Base-by-base conservation (phyloP, 2,329 filamentous ascomycete genomes). In the Teratosphaeria epicoccoides region DNA sequence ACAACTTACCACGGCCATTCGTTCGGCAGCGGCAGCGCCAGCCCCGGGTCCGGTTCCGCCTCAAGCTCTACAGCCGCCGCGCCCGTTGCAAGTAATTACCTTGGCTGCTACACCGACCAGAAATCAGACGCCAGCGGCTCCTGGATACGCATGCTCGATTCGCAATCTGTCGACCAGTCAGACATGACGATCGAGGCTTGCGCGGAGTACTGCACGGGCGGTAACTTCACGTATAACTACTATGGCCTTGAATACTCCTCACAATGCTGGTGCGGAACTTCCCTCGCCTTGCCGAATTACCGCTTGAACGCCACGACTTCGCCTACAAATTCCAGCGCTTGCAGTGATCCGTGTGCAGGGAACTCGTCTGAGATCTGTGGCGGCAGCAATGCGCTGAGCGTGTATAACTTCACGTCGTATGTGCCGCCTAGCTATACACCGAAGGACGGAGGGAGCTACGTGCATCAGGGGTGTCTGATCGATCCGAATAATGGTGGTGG, bases 191-290 rank as follows among this genome's bases (percentile, higher is more conserved):
- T 63, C 12, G 57, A 63, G n/a, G 47, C 54, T 12, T 68, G 65
- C 47, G 57, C 57, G 5, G 46, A 49, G 17, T 67, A 53, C 59
- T 68, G 66, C 51, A 45, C 48, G 9, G 26, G 43, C 40, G 55
- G 28, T 11, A 48, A 33, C 7, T 2, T 29, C n/a, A 54, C 59
- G 7, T 68, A 58, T 52, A 58, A 56, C 23, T 66, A 64, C 53
- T 63, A 62, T 47, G 66, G 65, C 26, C 48, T 65, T 1, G 65
- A 68, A 50, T 68, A 63, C 53, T 53, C 54, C 17, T 54, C 54
- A 11, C 57, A 68, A 43, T 66, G 65, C 54, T 67, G 58, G 56
- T 67, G 66, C 55, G 62, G 61, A 29, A 61, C 63, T 47, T 40
- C 45, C 24, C 50, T 61, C 33, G 28, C 25, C 25, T 25, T 23